Conservation (phyloP, 202 grass and related monocot genomes). For the Saccharum hybrid region DNA sequence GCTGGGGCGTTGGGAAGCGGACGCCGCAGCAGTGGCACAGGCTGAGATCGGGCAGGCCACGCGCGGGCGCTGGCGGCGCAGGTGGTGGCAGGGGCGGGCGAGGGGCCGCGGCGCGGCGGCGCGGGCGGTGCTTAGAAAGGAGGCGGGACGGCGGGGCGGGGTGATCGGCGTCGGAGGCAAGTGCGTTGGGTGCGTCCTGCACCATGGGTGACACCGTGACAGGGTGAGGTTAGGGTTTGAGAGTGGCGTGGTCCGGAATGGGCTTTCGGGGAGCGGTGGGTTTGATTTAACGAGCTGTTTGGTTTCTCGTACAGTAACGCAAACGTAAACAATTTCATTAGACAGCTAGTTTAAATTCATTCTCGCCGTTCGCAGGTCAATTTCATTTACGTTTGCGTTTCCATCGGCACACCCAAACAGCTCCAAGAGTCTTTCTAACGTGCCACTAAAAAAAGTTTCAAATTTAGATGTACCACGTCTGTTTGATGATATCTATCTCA, state of each 20-base stretch:
- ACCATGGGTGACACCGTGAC: constrained; percentile 29
- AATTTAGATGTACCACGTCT: too few relatives aligned
- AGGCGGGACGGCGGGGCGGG: constrained; percentile 45
- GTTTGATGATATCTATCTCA: too few relatives aligned
- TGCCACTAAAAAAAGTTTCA: too few relatives aligned
- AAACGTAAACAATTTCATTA: too few relatives aligned
- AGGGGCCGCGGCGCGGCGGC: constrained; percentile 24
- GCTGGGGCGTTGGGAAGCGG: constrained; percentile 47
- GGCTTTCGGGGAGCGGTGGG: background rate
- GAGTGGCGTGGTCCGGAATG: background rate
- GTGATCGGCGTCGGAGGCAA: constrained; percentile 12
- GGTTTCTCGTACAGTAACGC: too few relatives aligned
- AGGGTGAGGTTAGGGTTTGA: constrained; percentile 46
- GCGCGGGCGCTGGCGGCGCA: constrained; percentile 14
- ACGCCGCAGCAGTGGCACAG: constrained; percentile 64
- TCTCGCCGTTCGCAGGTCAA: too few relatives aligned
- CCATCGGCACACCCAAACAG: too few relatives aligned
- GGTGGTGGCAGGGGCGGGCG: constrained; percentile 35
- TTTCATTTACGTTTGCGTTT: too few relatives aligned
- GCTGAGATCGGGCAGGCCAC: constrained; percentile 52
- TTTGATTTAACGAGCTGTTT: too few relatives aligned
- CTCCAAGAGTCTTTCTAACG: too few relatives aligned
- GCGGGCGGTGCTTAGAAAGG: constrained; percentile 48
- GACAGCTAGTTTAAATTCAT: too few relatives aligned
- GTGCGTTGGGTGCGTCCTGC: constrained; percentile 26